Evolutionary conservation across 371 early-diverging fungal species (phyloP).

Genomic region (Sporodiniella umbellata): DNA sequence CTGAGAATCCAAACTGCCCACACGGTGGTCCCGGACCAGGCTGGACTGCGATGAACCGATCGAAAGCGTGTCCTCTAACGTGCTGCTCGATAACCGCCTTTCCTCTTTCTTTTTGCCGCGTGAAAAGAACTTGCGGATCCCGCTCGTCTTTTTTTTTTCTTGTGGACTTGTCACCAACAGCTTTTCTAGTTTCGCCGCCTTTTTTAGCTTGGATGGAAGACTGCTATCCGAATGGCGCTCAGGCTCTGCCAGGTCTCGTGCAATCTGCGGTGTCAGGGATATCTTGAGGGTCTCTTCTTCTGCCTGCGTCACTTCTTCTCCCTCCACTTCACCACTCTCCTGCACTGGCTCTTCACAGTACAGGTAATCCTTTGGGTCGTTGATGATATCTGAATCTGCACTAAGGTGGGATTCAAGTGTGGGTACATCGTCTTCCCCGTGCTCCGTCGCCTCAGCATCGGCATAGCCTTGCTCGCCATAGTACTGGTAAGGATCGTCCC

Average conservation of each 20-base stretch:
- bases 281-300: conserved; percentile 46
- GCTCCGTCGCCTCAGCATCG: conserved; percentile 1
- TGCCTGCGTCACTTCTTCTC: neutral
- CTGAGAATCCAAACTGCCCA: conserved; percentile 27
- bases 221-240: conserved; percentile 5
- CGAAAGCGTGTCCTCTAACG: conserved; percentile 32
- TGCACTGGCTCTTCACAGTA: neutral
- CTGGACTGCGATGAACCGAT: conserved; percentile 36
- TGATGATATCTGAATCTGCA: conserved; percentile 19
- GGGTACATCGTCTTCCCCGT: neutral
- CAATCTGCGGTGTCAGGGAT: conserved; percentile 46
- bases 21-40: conserved; percentile 17
- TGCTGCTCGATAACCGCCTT: conserved; percentile 5
- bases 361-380: conserved; percentile 3
- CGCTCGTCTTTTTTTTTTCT: conserved; percentile 32
- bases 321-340: neutral
- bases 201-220: conserved; percentile 27
- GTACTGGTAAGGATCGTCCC: conserved; percentile 24
- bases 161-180: conserved; percentile 13
- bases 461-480: conserved; percentile 13
- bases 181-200: conserved; percentile 23
- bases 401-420: conserved; percentile 1
- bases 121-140: conserved; percentile 43
- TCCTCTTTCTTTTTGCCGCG: conserved; percentile 10
- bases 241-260: conserved; percentile 22